Base-by-base conservation (phyloP, 1,284 basidiomycete species). In the Rhodotorula sp. region DNA sequence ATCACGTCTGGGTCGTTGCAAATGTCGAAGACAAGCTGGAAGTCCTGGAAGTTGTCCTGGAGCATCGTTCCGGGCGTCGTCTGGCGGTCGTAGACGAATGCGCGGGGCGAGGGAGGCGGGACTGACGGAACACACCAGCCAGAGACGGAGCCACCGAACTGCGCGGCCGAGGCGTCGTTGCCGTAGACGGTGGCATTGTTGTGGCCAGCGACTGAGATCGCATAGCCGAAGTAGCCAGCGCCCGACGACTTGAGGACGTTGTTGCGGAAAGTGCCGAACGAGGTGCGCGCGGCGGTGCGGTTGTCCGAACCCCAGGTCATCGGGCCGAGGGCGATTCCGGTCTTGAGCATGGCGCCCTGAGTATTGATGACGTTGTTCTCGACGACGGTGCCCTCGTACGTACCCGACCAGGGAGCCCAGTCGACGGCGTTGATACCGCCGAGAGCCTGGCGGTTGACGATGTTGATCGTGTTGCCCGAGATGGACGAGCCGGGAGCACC, bases 381-480 rank as follows among this genome's bases (percentile, higher is more conserved):
- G 22, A 93, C 89, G 37, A 89, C 80, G 13, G 87, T 87, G 50
- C 85, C 84, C 0, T 84, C 84, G 78, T 85, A 94, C 78, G 90
- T 82, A 0, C 91, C 91, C n/a, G 77, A 77, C 51, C 61, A 77
- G 0, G 92, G 90, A 8, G 82, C 77, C 67, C 87, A 87, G 77
- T 93, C 90, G 18, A 93, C 91, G 83, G 92, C 75, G 74, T 83
- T 78, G 71, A 92, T 90, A 22, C 90, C 90, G 50, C 90, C 90
- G 20, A 91, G 82, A 2, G 88, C 81, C 7, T 57, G 62, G 26
- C 67, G 64, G 30, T 34, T 51, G 18, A 28, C 16, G 6, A 62
- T 62, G 83, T 85, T 87, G 71, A 92, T 88, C 0, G 88, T 90
- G 77, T 89, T 89, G 75, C 87, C 87, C 70, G 88, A 85, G n/a